Evolutionary conservation across 106 monocot genomes (phyloP).

Genomic region (Dioscorea alata): DNA sequence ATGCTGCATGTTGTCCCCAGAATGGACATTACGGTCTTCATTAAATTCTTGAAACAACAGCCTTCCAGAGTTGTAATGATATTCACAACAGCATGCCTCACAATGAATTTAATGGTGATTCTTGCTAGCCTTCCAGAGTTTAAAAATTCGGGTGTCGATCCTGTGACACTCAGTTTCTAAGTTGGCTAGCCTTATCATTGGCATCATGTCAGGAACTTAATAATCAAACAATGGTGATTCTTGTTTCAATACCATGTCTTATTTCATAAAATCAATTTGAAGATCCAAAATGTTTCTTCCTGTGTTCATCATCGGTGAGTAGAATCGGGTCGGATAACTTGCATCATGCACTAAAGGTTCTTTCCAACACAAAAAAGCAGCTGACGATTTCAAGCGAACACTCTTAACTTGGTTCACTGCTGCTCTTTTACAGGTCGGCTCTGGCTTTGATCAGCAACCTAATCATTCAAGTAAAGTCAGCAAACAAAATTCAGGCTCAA

Average conservation of each 20-base stretch:
- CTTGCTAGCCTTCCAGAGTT: too few relatives aligned
- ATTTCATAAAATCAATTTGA: too few relatives aligned
- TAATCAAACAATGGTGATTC: background rate
- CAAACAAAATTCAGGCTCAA: slow-evolving; percentile 15
- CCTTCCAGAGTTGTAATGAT: slow-evolving; percentile 43
- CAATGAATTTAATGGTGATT: too few relatives aligned
- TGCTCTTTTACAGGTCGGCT: slow-evolving; percentile 77
- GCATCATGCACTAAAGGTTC: slow-evolving; percentile 38
- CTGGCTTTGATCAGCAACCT: slow-evolving; percentile 31
- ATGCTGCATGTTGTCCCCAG: slow-evolving; percentile 52
- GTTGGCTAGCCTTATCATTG: slow-evolving; percentile 51
- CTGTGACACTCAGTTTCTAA: slow-evolving; percentile 47
- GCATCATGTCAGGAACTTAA: slow-evolving; percentile 54
- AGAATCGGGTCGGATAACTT: slow-evolving; percentile 31
- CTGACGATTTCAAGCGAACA: slow-evolving; percentile 64
- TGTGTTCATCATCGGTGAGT: slow-evolving; percentile 9
- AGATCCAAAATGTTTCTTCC: background rate
- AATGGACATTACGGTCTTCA: slow-evolving; percentile 33
- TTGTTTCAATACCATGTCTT: too few relatives aligned
- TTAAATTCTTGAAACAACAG: slow-evolving; percentile 50
- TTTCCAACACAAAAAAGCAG: slow-evolving; percentile 58
- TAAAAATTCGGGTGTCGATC: slow-evolving; percentile 51
- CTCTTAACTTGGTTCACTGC: slow-evolving; percentile 79
- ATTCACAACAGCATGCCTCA: slow-evolving; percentile 52
- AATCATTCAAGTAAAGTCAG: slow-evolving; percentile 29